phyloP scores from a whole-genome alignment of 495 filamentous ascomycete genomes.

The Penicillium odoratum region DNA sequence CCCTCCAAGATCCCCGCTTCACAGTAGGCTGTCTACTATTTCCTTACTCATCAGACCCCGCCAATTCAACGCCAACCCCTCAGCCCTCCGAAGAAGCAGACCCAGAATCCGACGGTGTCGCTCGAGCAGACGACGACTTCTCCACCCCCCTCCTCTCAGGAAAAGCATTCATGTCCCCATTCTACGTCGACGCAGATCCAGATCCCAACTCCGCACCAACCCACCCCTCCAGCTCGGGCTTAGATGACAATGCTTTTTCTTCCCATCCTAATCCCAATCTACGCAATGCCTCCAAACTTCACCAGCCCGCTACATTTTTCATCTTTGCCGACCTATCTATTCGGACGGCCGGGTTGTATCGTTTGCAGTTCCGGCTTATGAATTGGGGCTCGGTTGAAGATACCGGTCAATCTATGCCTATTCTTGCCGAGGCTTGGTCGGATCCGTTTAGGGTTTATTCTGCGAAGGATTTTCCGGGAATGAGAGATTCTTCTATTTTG shows the following conservation, averaged over 20 bases:
- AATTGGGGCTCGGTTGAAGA: conserved; percentile 53
- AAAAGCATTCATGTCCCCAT: conserved; percentile 45
- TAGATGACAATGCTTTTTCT: conserved; percentile 12
- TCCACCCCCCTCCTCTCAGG: conserved; percentile 40
- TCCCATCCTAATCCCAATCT: conserved; percentile 6
- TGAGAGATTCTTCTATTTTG: conserved; percentile 59
- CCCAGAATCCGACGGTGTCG: conserved; percentile 31
- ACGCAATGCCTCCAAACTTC: conserved; percentile 22
- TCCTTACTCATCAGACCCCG: conserved; percentile 43
- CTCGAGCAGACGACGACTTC: conserved; percentile 26
- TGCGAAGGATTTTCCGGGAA: conserved; percentile 96
- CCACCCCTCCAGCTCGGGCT: conserved; percentile 59
- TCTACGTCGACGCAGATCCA: conserved; percentile 43
- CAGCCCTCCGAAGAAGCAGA: conserved; percentile 42
- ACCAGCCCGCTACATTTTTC: conserved; percentile 65
- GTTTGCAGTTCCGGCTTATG: conserved; percentile 85
- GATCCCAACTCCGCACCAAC: conserved; percentile 54
- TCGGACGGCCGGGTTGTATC: conserved; percentile 79
- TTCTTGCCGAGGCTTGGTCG: conserved; percentile 68
- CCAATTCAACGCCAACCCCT: conserved; percentile 9
- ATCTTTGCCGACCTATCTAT: conserved; percentile 94
- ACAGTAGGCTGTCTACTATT: conserved; percentile 76
- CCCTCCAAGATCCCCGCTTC: conserved; percentile 72
- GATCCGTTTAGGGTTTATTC: conserved; percentile 85
- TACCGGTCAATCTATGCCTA: conserved; percentile 59